Conservation (phyloP, 1,284 basidiomycete genomes). For the Boletus sp. region DNA sequence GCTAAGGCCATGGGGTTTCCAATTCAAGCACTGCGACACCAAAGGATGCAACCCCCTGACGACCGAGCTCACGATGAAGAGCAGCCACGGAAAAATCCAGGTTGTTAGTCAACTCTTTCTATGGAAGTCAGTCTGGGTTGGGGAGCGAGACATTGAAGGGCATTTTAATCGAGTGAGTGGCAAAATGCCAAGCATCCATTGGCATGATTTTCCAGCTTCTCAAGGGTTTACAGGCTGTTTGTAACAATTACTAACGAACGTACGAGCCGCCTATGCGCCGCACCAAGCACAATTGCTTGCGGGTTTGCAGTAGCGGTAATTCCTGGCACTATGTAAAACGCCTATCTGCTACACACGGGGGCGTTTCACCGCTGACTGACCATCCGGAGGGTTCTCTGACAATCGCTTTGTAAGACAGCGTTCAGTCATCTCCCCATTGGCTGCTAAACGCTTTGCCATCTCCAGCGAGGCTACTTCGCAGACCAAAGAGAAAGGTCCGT, state of each 20-base stretch:
- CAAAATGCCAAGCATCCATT: not conserved
- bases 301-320: too few species aligned
- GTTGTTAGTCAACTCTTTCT: not conserved
- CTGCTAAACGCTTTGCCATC: too few species aligned
- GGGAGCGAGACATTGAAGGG: not conserved
- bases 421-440: too few species aligned
- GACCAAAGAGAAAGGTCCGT: too few species aligned
- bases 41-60: not conserved
- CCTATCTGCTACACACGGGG: too few species aligned
- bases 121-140: not conserved
- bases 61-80: not conserved
- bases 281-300: too few species aligned
- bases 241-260: not conserved
- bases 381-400: too few species aligned
- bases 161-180: not conserved
- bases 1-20: not conserved
- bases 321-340: too few species aligned
- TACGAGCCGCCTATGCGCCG: too few species aligned
- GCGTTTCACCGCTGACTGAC: too few species aligned
- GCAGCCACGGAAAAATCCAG: not conserved
- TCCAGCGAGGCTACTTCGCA: too few species aligned
- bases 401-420: too few species aligned
- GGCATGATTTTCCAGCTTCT: not conserved
- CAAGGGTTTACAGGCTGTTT: not conserved
- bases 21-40: not conserved